These are phyloP conservation scores for Tritrichomonas musculus DNA, from an alignment of 208 protist species.

Conservation along the genomic window DNA sequence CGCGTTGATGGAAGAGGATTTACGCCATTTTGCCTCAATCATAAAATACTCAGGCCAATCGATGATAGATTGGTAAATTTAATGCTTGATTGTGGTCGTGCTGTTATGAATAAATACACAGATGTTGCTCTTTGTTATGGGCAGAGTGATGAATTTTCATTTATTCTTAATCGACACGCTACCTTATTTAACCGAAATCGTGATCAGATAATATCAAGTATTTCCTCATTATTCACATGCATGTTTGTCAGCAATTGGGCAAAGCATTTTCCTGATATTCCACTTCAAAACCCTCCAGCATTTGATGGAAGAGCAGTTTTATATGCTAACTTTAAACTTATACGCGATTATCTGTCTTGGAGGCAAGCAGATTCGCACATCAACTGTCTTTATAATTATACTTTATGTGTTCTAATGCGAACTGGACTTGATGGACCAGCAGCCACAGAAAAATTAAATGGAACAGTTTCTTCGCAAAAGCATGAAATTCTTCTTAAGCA, in stretches of 20 bases:
- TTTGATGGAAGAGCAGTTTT: slow-evolving; percentile 36
- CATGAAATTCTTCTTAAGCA: not conserved
- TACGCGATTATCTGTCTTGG: slow-evolving; percentile 38
- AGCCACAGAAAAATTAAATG: not conserved
- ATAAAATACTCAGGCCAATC: not conserved
- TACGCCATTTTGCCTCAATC: slow-evolving; percentile 11
- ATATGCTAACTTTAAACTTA: slow-evolving; percentile 10
- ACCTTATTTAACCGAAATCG: slow-evolving; percentile 20
- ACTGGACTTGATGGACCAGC: not conserved
- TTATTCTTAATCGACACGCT: slow-evolving; percentile 6
- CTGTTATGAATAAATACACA: slow-evolving; percentile 22
- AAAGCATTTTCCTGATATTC: not conserved
- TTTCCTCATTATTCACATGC: slow-evolving; percentile 31
- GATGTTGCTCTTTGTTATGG: slow-evolving; percentile 38
- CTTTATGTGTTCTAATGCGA: slow-evolving; percentile 17
- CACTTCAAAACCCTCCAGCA: not conserved
- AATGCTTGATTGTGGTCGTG: not conserved
- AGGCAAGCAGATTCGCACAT: slow-evolving; percentile 40
- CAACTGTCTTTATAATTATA: slow-evolving; percentile 40
- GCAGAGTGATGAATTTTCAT: slow-evolving; percentile 43
- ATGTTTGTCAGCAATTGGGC: slow-evolving; percentile 31
- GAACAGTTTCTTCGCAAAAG: not conserved
- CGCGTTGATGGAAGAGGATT: slow-evolving; percentile 38
- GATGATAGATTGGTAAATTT: slow-evolving; percentile 27
- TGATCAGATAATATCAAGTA: slow-evolving; percentile 31